Evolutionary conservation across 2,329 filamentous ascomycete species (phyloP).

Genomic region (Herpomyces periplanetae): DNA sequence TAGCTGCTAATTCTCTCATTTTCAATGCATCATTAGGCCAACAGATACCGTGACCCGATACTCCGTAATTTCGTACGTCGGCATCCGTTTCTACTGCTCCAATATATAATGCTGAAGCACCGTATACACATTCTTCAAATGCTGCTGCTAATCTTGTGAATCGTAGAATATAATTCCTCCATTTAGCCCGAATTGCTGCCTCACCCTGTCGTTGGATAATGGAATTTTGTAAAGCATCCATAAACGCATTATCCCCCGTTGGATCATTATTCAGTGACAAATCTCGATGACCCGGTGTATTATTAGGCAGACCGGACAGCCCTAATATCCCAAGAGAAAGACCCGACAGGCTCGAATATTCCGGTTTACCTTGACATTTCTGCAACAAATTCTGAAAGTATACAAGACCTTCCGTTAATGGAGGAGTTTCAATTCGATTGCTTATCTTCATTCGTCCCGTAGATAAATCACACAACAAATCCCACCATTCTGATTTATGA

Average conservation of each 20-base stretch:
- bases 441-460: slow-evolving; percentile 83
- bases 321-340: slow-evolving; percentile 2
- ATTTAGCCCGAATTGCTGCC: slow-evolving; percentile 57
- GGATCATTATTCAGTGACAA: slow-evolving; percentile 14
- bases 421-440: slow-evolving; percentile 38
- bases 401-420: slow-evolving; percentile 39
- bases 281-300: slow-evolving; percentile 5
- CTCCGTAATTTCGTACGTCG: slow-evolving; percentile 10
- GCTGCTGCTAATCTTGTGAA: slow-evolving; percentile 71
- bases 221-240: slow-evolving; percentile 43
- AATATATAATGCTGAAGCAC: slow-evolving; percentile 55
- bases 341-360: too few relatives aligned
- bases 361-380: too few relatives aligned
- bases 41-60: slow-evolving; percentile 63
- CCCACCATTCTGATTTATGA: slow-evolving; percentile 89
- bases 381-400: slow-evolving; percentile 77
- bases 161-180: slow-evolving; percentile 70
- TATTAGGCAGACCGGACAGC: slow-evolving; percentile 5
- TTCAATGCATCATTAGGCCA: slow-evolving; percentile 54
- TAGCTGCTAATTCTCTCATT: slow-evolving; percentile 52
- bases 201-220: slow-evolving; percentile 61
- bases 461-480: slow-evolving; percentile 65
- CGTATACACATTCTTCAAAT: slow-evolving; percentile 83
- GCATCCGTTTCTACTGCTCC: slow-evolving; percentile 22
- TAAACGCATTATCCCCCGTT: slow-evolving; percentile 59